Base-by-base conservation (phyloP, 148 eudicot genomes). In the Rheum nobile region DNA sequence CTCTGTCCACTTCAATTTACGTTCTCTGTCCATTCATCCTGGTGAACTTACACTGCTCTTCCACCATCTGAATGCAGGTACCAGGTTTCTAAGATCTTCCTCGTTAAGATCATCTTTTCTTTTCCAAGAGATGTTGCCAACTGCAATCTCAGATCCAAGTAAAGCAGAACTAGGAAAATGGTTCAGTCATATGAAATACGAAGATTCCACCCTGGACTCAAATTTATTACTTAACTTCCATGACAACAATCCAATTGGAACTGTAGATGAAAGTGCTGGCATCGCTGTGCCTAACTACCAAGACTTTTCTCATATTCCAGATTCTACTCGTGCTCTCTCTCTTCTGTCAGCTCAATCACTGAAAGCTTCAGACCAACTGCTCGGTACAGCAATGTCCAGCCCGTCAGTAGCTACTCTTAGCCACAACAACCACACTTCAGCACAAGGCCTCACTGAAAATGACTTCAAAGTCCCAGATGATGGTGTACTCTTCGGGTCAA, bases 291-390 rank as follows among this genome's bases (percentile, higher is more conserved):
- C 61, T 57, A 72, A 28, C 13, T 24, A 7, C 7, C 61, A 34
- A 29, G 63, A 31, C 26, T 17, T 72, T 14, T 57, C 67, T 28
- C 42, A n/a, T 52, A 57, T 43, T 43, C 54, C 85, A 13, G 80
- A 78, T 78, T 77, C 84, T 74, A 82, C 86, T 71, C 76, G 85
- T 88, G 93, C 91, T 91, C 96, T 87, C 96, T 91, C 96, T 91
- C 96, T 91, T 89, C 96, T 91, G 96, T 91, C 96, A 89, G 73
- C 87, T 77, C 89, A 83, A 54, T 81, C 90, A 67, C 71, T 82
- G 21, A 79, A 71, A 71, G 71, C 65, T 24, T 76, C 79, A 32
- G 75, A 48, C 46, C 82, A 47, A 59, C 55, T 76, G 37, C 61
- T 77, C 37, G 76, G 72, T 67, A 34, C 74, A 57, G 26, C 44